phyloP scores from a whole-genome alignment of 768 basidiomycete species.

The Cubamyces lactineus region DNA sequence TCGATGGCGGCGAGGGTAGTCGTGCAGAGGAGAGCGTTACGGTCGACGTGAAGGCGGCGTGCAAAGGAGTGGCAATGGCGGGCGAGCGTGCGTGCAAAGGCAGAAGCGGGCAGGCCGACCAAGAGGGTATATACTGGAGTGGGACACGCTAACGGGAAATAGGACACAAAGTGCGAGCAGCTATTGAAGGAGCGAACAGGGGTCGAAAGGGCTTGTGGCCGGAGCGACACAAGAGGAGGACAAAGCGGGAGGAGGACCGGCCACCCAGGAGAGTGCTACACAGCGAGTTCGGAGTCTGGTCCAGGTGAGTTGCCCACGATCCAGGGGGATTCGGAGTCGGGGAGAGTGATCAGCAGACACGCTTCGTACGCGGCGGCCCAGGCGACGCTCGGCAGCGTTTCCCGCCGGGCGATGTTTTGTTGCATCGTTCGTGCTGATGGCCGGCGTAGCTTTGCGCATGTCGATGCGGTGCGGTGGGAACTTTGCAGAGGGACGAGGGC shows the following conservation, averaged over 20 bases:
- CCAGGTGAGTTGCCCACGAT: background rate
- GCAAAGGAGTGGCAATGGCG: constrained; percentile 4
- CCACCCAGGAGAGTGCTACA: background rate
- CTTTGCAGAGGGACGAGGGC: background rate
- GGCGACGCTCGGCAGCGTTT: constrained; percentile 9
- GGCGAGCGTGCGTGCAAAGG: background rate
- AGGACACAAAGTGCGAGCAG: constrained; percentile 3
- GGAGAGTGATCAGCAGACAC: constrained; percentile 12
- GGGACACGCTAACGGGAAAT: constrained; percentile 3
- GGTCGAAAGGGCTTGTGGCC: too few species aligned
- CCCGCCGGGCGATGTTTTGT: constrained; percentile 7
- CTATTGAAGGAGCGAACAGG: background rate
- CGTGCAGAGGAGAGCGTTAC: constrained; percentile 7
- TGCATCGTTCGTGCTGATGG: constrained; percentile 7
- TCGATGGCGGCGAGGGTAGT: background rate
- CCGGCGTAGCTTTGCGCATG: background rate
- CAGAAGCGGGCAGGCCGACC: background rate
- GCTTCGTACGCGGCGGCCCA: background rate
- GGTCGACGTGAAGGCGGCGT: constrained; percentile 4
- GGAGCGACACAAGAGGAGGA: background rate
- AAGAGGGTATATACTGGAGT: background rate
- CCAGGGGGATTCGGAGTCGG: background rate
- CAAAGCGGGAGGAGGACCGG: constrained; percentile 4
- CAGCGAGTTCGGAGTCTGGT: too few species aligned
- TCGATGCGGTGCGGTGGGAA: background rate